Base-by-base conservation (phyloP, 257 asterid genomes). In the Petunia axillaris region DNA sequence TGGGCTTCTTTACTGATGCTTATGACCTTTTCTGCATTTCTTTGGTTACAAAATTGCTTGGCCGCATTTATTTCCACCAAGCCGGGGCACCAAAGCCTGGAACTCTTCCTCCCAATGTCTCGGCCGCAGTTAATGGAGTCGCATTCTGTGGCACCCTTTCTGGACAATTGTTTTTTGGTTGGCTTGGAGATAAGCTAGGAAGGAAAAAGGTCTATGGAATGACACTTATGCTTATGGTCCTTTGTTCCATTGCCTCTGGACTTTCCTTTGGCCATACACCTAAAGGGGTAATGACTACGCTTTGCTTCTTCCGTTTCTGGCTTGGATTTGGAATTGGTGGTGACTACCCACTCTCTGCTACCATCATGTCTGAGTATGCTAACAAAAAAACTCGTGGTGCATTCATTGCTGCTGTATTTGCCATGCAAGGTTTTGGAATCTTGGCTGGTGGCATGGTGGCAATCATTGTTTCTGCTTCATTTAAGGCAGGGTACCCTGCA, bases 271-370 rank as follows among this genome's bases (percentile, higher is more conserved):
- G 79, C 8, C 0, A 4, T 55, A 73, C 41, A 0, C 71, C 71
- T 0, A 70, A 80, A 44, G 7, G 60, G 13, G 79, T 80, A 6
- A 57, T 68, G 83, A 55, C 83, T 3, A 68, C 83, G 0, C 35
- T 80, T 1, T 80, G 82, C 57, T 80, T 80, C 71, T 80, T 80
- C 68, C 70, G 83, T 2, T 80, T 70, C 36, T 80, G 83, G 83
- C 83, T 80, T 2, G 79, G 83, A 4, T 70, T 80, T 36, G 78
- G 83, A 0, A 80, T 70, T 14, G 79, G 73, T 16, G 83, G 83
- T 1, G 83, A 70, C 37, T 80, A 80, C 35, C 83, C 83, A 0
- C 73, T 80, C 36, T 68, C 83, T 1, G 78, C 79, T 60, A 57
- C 62, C 0, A 57, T 80, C 40, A 80, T 68, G 79, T 80, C 79